Percentiles rank a stretch among this genome's conserved stretches.
These are phyloP conservation scores for Saitozyma podzolica DNA, from an alignment of 768 basidiomycete species.

Conservation along the genomic window DNA sequence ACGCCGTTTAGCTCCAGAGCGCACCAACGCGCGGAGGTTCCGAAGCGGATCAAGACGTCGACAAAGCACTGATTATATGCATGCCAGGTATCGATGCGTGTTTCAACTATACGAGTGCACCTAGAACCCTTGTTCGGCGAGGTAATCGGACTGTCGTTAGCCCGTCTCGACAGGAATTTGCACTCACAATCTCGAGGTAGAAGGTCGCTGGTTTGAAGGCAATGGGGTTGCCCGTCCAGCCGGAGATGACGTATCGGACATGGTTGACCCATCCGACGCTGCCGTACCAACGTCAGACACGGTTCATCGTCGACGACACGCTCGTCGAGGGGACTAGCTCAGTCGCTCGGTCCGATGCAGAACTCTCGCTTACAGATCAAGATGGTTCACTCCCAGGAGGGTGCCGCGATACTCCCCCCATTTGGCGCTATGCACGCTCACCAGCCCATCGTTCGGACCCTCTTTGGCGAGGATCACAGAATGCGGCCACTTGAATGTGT, in stretches of 20 bases:
- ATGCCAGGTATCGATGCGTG: not conserved
- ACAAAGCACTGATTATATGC: not conserved
- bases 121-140: slow-evolving; percentile 49
- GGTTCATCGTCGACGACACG: not conserved
- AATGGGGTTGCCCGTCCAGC: slow-evolving; percentile 83
- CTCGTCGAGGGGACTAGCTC: not conserved
- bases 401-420: slow-evolving; percentile 99
- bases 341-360: not conserved
- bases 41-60: not conserved
- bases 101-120: not conserved
- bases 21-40: too few relatives aligned
- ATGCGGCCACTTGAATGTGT: slow-evolving; percentile 78
- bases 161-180: not conserved
- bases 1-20: too few relatives aligned
- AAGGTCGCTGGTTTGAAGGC: slow-evolving; percentile 89
- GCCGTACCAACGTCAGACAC: slow-evolving; percentile 6
- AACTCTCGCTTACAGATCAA: slow-evolving; percentile 53
- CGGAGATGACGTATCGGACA: slow-evolving; percentile 83
- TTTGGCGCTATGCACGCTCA: slow-evolving; percentile 79
- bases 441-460: slow-evolving; percentile 92
- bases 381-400: slow-evolving; percentile 81
- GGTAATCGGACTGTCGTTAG: slow-evolving; percentile 40
- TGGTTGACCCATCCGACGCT: slow-evolving; percentile 85
- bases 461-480: slow-evolving; percentile 79
- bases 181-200: slow-evolving; percentile 68